Base-by-base conservation (phyloP, 495 filamentous ascomycete genomes). In the Paragyromitra xinjiangensis region DNA sequence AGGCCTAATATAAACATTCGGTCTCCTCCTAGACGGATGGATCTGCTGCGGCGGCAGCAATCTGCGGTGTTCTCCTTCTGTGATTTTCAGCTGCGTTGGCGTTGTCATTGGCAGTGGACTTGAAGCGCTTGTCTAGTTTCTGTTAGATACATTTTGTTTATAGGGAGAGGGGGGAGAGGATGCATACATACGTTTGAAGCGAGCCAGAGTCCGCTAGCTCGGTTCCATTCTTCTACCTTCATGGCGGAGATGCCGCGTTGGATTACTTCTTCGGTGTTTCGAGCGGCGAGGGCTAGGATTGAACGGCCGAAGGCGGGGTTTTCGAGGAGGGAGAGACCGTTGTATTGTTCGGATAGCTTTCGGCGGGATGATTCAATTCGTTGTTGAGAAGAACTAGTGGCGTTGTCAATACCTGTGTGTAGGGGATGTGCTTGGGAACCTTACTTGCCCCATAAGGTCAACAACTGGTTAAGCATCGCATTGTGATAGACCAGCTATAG, bases 381-480 rank as follows among this genome's bases (percentile, higher is more conserved):
- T 44, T 71, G 68, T 40, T 71, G 68, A 12, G 68, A 71, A 24
- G 68, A 71, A 37, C 68, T 71, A 40, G 22, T 19, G 24, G 16
- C 6, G 3, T 6, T 1, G 67, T 71, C 26, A 71, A 62, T 63
- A 71, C 14, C 0, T 71, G 42, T 40, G n/a, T n/a, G 22, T 42
- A 19, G 39, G 56, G 11, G 22, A 40, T 71, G 55, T 69, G 19
- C 1, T 69, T 45, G 19, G 67, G 22, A 19, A 69, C 16, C 68
- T 71, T 71, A 71, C 68, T 71, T 71, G 68, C 68, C 68, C 68
- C 68, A 71, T 63, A 71, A 62, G 55, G 68, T 71, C 56, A 71
- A 50, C 34, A 71, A 44, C 50, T 71, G 68, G 19, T 71, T 71
- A 16, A 71, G 44, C 68, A 71, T 71, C 29, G 68, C 68, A 39